Base-by-base conservation (phyloP, 371 early-diverging fungal genomes). In the Globomyces sp. region DNA sequence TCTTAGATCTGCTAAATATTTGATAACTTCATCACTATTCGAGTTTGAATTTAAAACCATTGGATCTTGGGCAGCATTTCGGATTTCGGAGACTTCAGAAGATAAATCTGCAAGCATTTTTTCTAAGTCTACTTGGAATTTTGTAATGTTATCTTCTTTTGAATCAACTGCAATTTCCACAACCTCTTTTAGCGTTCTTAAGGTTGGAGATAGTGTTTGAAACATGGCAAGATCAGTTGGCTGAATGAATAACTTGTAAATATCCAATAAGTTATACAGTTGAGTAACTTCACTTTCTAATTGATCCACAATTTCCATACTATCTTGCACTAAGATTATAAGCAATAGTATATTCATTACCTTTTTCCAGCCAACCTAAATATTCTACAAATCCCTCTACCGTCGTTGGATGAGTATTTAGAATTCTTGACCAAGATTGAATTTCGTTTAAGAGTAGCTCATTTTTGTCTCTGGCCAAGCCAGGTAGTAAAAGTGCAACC, bases 381-480 rank as follows among this genome's bases (percentile, higher is more conserved):
- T 84, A 82, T 52, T 84, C 86, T 37, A 84, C 86, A 70, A 84
- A 84, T 13, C 71, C 77, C 64, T 84, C 86, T 4, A 84, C 83
- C 42, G 61, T 77, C 11, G 66, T 48, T 6, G 86, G 78, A 53
- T 78, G 81, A 0, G 80, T 72, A 49, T 79, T 78, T 9, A 85
- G 65, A 2, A 74, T 71, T 11, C 81, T 44, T 8, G 83, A 80
- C 80, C 83, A 84, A 0, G 71, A 71, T 58, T 86, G 83, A 8
- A 82, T 73, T 63, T 84, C 81, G 34, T 63, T 74, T 46, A 86
- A 63, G 1, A 86, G 71, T 8, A 78, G 62, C 67, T 83, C 85
- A 57, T 82, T 84, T 66, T 83, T 83, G 68, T 82, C 81, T 24
- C 81, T 52, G 0, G 85, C 78, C 1, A 84, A 44, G 2, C 79